Evolutionary conservation across 2,329 filamentous ascomycete species (phyloP).

Genomic region (Pestalotiopsis sp.): DNA sequence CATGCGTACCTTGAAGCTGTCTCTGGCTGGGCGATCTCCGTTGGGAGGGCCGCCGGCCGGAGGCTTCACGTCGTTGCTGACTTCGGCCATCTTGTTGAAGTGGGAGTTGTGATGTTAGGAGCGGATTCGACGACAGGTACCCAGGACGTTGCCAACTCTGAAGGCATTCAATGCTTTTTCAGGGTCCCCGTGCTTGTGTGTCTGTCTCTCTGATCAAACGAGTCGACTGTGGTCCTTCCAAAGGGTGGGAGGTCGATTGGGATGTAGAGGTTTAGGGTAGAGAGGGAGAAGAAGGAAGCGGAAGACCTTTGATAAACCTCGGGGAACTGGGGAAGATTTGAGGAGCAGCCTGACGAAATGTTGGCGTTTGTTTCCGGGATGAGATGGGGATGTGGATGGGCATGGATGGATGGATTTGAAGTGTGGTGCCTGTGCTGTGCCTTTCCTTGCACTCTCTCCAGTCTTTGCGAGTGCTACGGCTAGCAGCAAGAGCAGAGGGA

Average conservation of each 20-base stretch:
- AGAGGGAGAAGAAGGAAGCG: not conserved
- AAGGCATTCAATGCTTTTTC: slow-evolving; percentile 5
- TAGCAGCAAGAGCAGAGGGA: not conserved
- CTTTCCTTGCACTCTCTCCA: not conserved
- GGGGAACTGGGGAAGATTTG: not conserved
- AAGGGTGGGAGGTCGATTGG: not conserved
- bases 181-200: not conserved
- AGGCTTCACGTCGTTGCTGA: not conserved
- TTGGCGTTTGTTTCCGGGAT: not conserved
- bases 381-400: not conserved
- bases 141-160: slow-evolving; percentile 8
- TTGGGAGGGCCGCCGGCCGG: not conserved
- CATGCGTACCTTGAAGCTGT: slow-evolving; percentile 7
- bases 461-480: not conserved
- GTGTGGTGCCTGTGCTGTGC: not conserved
- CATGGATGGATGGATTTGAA: not conserved
- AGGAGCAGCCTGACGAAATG: not conserved
- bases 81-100: slow-evolving; percentile 2
- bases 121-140: slow-evolving; percentile 3
- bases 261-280: not conserved
- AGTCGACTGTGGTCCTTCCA: not conserved
- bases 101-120: not conserved
- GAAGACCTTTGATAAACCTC: not conserved
- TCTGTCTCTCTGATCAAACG: not conserved
- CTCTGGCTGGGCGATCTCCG: not conserved